Evolutionary conservation across 805 yeast species (phyloP).

Genomic region (Peterozyma toletana): DNA sequence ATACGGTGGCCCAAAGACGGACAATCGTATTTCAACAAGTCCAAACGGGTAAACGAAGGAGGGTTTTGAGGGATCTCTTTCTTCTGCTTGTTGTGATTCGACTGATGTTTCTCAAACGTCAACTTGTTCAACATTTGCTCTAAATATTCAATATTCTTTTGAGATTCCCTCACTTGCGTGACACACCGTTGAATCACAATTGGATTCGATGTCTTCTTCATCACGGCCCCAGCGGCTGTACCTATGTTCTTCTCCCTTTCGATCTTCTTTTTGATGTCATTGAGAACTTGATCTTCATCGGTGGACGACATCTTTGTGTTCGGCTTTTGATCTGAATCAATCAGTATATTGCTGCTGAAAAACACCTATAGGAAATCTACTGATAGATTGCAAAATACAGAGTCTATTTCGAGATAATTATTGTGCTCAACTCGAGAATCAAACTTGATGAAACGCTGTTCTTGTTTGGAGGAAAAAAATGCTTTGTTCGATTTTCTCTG

Average conservation of each 20-base stretch:
- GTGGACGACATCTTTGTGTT: conserved; percentile 12
- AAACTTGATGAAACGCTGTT: background rate
- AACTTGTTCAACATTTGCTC: conserved; percentile 69
- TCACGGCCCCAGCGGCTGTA: conserved; percentile 76
- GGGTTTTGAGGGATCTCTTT: conserved; percentile 14
- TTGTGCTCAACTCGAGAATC: background rate
- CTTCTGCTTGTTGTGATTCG: background rate
- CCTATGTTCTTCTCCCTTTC: conserved; percentile 85
- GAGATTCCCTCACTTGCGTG: conserved; percentile 84
- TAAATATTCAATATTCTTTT: conserved; percentile 82
- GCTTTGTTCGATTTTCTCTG: background rate
- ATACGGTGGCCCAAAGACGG: conserved; percentile 93
- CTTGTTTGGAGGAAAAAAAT: background rate
- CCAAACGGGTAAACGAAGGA: conserved; percentile 61
- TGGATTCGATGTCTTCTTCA: conserved; percentile 70
- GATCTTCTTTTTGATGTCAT: conserved; percentile 78
- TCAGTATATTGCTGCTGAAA: too few species aligned
- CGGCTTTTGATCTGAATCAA: background rate
- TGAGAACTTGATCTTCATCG: conserved; percentile 28
- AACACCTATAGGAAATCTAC: conserved; percentile 1
- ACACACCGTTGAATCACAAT: conserved; percentile 88
- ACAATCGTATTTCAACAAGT: conserved; percentile 84
- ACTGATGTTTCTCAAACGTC: conserved; percentile 24
- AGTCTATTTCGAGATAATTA: too few species aligned
- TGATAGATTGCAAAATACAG: too few species aligned